phyloP scores from a whole-genome alignment of 208 protist species.

The Leptomonas pyrrhocoris region DNA sequence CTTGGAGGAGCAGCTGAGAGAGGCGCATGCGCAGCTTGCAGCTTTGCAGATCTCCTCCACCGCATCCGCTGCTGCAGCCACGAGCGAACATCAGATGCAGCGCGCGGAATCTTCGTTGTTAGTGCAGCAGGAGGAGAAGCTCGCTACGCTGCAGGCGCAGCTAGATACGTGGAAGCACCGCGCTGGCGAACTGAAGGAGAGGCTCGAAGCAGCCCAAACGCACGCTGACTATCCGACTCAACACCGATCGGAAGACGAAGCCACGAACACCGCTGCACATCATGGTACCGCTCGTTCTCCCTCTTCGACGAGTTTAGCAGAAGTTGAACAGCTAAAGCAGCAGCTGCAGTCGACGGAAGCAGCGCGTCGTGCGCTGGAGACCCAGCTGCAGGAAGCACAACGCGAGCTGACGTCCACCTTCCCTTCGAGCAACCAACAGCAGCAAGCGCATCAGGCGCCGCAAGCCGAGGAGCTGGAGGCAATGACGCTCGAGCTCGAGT shows the following conservation, averaged over 20 bases:
- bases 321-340: not conserved
- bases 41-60: not conserved
- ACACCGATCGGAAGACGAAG: not conserved
- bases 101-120: not conserved
- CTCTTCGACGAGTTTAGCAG: not conserved
- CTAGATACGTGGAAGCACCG: slow-evolving; percentile 32
- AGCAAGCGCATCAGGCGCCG: not conserved
- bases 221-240: not conserved
- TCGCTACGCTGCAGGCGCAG: slow-evolving; percentile 34
- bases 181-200: slow-evolving; percentile 15
- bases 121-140: slow-evolving; percentile 9
- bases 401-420: not conserved
- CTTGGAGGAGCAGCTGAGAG: slow-evolving; percentile 7
- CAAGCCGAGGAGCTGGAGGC: slow-evolving; percentile 6
- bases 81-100: not conserved
- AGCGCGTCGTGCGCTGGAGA: slow-evolving; percentile 3
- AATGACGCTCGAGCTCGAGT: not conserved
- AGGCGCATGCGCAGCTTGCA: not conserved
- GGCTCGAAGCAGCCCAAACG: slow-evolving; percentile 5
- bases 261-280: not conserved
- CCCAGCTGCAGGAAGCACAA: slow-evolving; percentile 17
- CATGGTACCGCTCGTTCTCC: not conserved
- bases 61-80: not conserved
- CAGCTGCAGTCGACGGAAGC: slow-evolving; percentile 16
- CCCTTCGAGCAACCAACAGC: not conserved